These are phyloP conservation scores for Fusarium sp. DNA, from an alignment of 2,329 filamentous ascomycete genomes.

Conservation along the genomic window DNA sequence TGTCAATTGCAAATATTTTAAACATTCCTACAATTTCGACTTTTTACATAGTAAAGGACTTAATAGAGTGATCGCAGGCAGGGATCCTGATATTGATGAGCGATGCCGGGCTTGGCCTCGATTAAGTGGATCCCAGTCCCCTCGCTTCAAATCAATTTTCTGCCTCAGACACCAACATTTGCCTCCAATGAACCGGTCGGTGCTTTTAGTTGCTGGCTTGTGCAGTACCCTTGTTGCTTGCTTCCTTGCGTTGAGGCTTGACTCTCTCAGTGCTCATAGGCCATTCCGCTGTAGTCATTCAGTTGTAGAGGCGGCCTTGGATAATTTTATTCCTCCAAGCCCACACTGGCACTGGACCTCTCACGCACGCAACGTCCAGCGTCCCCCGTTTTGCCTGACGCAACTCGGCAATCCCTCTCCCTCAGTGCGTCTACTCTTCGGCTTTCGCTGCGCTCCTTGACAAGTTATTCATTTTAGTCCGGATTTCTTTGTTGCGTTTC, in stretches of 20 bases:
- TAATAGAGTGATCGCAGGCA: constrained; percentile 11
- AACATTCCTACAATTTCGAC: neutral
- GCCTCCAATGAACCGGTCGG: constrained; percentile 17
- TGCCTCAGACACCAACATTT: constrained; percentile 51
- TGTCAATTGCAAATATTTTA: neutral
- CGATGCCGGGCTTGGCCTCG: constrained; percentile 32
- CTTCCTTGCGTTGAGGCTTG: constrained; percentile 27
- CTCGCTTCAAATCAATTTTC: constrained; percentile 32
- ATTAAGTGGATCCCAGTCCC: constrained; percentile 31
- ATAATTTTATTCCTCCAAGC: constrained; percentile 51
- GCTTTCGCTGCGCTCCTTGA: constrained; percentile 30
- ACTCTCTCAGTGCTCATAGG: constrained; percentile 32
- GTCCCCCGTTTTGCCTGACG: constrained; percentile 46
- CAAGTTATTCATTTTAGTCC: constrained; percentile 16
- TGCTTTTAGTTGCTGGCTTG: constrained; percentile 24
- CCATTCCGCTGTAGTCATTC: constrained; percentile 8
- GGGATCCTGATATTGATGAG: constrained; percentile 19
- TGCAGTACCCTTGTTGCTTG: constrained; percentile 13
- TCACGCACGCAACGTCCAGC: constrained; percentile 40
- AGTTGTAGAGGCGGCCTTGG: constrained; percentile 16
- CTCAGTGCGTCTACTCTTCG: constrained; percentile 42
- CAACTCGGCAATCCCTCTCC: constrained; percentile 40
- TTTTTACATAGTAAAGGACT: neutral
- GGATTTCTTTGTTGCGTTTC: constrained; percentile 17
- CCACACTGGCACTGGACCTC: neutral